Base-by-base conservation (phyloP, 441 rosid genomes). In the Adansonia rubrostipa region DNA sequence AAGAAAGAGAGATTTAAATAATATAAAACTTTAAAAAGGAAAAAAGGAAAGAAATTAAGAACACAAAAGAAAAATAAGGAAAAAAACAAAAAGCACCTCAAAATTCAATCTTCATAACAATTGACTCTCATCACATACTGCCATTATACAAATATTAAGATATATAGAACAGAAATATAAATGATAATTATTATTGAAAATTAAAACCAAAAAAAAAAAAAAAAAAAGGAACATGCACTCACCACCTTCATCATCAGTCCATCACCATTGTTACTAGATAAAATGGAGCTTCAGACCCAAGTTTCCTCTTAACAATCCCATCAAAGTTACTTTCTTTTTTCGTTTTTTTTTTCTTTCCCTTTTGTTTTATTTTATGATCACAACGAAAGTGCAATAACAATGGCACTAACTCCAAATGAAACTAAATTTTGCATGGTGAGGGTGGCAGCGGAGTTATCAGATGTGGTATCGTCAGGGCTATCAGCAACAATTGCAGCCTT, bases 371-470 rank as follows among this genome's bases (percentile, higher is more conserved):
- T 47, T 64, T 51, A 71, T 33, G 70, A 83, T 87, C 85, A 88
- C 84, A 86, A 86, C 6, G 56, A 80, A 73, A 85, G 75, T 60
- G 80, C 75, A 44, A 80, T 83, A 10, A 85, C 68, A 0, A 73
- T 75, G 44, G 82, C 84, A 63, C 75, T 53, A 61, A 85, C n/a
- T 61, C 84, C 88, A 36, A 83, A 45, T 56, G 78, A 73, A 79
- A 80, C 67, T 64, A 74, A 54, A 66, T 71, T 57, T 51, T 50
- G 71, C 71, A 65, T 70, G 28, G 56, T 75, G 62, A 77, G 45
- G 15, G 77, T 82, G 45, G 57, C 74, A 4, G 86, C 89, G 13
- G 97, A 89, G 19, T 81, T 75, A 69, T 88, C 92, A 56, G 53
- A 84, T 4, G 84, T 85, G 66, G 91, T 77, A 24, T 48, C 86